Evolutionary conservation across 2,329 filamentous ascomycete genomes (phyloP), one percentile per base, ranked within the genome.

Genomic region (Fusarium sp.): DNA sequence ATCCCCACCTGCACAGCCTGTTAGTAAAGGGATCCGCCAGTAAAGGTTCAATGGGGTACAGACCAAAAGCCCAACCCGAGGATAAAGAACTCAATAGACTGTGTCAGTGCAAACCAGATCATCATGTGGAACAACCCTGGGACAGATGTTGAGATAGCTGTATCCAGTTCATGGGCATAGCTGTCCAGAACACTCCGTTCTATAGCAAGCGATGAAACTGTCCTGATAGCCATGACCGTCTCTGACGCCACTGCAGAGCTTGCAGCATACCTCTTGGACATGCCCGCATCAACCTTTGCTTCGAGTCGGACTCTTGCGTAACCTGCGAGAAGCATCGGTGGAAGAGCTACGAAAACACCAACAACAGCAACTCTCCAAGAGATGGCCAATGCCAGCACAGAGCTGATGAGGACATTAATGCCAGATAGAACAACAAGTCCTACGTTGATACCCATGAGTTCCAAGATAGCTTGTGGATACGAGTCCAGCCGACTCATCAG

Each of bases 361-460:
- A 84, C 81, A 1, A 85, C 69, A 0, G 81, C 82, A 4, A 86
- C 73, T 50, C 82, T 84, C 83, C 82, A 86, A 11, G 78, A 78
- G 56, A 78, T 76, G 1, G 73, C 80, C 10, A 86, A 74, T 0
- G 78, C 79, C 0, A 86, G 68, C 5, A 83, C 74, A 38, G 73
- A 74, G 27, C 60, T 51, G 0, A 36, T 34, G 4, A 16, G 77
- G 29, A 82, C 58, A 2, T 77, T 61, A 3, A 75, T 68, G n/a
- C 79, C 75, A 16, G 78, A 10, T 10, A 81, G 75, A 6, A 80
- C 68, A 5, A 72, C 76, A 16, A 63, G 46, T 3, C 33, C 34
- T 4, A 81, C 65, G 40, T 80, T 81, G 58, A 77, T 75, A 1
- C 78, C 77, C 76, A 81, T 78, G 1, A 81, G 74, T 67, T 80